Evolutionary conservation across 805 yeast genomes (phyloP).

Genomic region (Saccharomycopsis selenospora): DNA sequence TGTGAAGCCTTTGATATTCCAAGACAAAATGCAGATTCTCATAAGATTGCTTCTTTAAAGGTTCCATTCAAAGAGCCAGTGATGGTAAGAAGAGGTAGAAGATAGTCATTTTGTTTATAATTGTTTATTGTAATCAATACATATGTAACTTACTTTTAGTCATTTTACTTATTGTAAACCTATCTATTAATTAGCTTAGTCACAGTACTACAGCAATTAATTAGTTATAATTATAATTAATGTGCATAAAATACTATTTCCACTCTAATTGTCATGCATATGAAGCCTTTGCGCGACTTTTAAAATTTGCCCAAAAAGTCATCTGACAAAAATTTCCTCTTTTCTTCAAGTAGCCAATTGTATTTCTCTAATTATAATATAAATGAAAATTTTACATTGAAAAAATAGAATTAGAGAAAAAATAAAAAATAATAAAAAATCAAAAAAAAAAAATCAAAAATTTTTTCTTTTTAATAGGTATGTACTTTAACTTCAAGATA

Average conservation of each 20-base stretch:
- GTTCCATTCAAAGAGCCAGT: conserved; percentile 91
- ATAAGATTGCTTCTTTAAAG: conserved; percentile 74
- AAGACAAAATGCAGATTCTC: conserved; percentile 49
- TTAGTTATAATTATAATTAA: too few relatives aligned
- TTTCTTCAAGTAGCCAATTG: conserved; percentile 2
- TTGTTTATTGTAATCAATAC: neutral
- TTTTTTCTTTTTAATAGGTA: neutral
- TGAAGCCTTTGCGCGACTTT: too few relatives aligned
- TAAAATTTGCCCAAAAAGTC: too few relatives aligned
- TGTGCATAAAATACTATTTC: too few relatives aligned
- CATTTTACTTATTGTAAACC: too few relatives aligned
- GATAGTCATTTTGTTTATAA: conserved; percentile 14
- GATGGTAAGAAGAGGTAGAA: conserved; percentile 58
- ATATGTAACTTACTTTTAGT: too few relatives aligned
- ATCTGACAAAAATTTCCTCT: too few relatives aligned
- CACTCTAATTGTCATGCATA: too few relatives aligned
- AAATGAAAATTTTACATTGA: neutral
- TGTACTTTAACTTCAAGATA: neutral
- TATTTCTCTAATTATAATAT: neutral
- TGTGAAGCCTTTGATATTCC: conserved; percentile 68
- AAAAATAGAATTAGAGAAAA: neutral
- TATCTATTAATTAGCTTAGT: too few relatives aligned
- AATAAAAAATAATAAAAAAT: neutral
- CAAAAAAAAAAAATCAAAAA: neutral
- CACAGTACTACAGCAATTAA: too few relatives aligned